Percentiles rank a stretch among this genome's conserved stretches.
phyloP scores from a whole-genome alignment of 345 rosid genomes.

The Ceriops zippeliana region DNA sequence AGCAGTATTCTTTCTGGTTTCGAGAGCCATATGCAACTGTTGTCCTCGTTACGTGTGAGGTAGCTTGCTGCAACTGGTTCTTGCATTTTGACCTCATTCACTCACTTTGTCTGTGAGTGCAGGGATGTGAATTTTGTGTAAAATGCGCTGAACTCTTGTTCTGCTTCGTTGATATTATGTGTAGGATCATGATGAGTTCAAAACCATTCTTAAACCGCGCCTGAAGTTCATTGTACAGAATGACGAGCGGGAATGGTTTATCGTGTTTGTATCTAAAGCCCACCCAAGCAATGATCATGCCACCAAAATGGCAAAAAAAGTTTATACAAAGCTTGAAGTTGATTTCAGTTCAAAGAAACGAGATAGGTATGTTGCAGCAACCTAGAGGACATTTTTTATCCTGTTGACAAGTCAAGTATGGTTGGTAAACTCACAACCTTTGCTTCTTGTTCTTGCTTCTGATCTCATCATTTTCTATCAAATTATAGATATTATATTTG shows the following conservation, averaged over 20 bases:
- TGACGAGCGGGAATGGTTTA: constrained; percentile 95
- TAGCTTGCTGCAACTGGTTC: constrained; percentile 19
- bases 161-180: not conserved
- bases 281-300: constrained; percentile 90
- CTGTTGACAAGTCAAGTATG: not conserved
- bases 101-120: no score
- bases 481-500: not conserved
- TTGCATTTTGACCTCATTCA: not conserved
- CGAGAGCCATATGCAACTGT: constrained; percentile 90
- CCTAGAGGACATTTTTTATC: not conserved
- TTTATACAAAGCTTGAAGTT: constrained; percentile 88
- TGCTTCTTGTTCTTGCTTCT: not conserved
- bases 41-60: constrained; percentile 96
- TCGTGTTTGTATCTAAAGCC: constrained; percentile 89
- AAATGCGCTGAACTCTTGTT: not conserved
- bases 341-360: constrained; percentile 94
- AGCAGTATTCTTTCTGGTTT: constrained; percentile 81
- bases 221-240: constrained; percentile 84
- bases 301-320: constrained; percentile 76
- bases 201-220: constrained; percentile 89
- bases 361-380: constrained; percentile 55
- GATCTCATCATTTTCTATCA: not conserved
- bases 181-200: constrained; percentile 97
- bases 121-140: no score
- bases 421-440: not conserved